A percentile compares a stretch with the other conserved stretches of the same genome.
Evolutionary conservation across 352 stramenopile genomes (phyloP).

Genomic region (Phytophthora pini): DNA sequence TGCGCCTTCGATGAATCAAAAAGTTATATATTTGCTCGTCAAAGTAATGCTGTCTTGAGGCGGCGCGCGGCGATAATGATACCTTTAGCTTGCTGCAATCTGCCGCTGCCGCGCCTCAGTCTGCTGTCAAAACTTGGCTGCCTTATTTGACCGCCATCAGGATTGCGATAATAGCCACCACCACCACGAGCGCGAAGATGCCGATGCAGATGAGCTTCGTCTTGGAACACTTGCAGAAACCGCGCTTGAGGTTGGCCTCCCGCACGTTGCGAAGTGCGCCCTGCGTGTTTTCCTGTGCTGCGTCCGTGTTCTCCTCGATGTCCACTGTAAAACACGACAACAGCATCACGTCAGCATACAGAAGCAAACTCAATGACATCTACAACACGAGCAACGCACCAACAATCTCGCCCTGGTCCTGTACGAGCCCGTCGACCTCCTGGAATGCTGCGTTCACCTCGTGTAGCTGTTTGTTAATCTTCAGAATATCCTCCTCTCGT

Average conservation of each 20-base stretch:
- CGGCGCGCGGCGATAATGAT: not conserved
- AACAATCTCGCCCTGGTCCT: constrained; percentile 72
- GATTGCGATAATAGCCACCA: constrained; percentile 55
- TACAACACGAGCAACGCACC: constrained; percentile 36
- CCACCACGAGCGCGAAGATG: constrained; percentile 56
- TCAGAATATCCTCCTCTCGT: constrained; percentile 72
- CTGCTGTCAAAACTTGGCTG: constrained; percentile 8
- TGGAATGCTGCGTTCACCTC: constrained; percentile 74
- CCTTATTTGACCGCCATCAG: constrained; percentile 46
- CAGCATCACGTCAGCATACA: not conserved
- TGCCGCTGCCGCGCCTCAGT: constrained; percentile 2
- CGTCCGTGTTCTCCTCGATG: constrained; percentile 63
- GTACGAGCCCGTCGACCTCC: constrained; percentile 67
- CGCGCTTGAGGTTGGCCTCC: constrained; percentile 54
- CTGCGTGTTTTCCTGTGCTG: constrained; percentile 58
- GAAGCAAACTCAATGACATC: not conserved
- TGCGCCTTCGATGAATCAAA: constrained; percentile 14
- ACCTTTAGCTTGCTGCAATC: constrained; percentile 2
- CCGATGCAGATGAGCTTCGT: constrained; percentile 67
- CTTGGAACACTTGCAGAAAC: constrained; percentile 66
- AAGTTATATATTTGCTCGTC: constrained; percentile 35
- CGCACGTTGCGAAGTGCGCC: constrained; percentile 60
- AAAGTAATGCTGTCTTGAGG: constrained; percentile 6
- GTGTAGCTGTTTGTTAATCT: constrained; percentile 76
- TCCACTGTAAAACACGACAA: constrained; percentile 45